Percentiles rank a stretch among this genome's conserved stretches.
Conservation (phyloP, 495 filamentous ascomycete species). For the Aspergillus olivimuriae region DNA sequence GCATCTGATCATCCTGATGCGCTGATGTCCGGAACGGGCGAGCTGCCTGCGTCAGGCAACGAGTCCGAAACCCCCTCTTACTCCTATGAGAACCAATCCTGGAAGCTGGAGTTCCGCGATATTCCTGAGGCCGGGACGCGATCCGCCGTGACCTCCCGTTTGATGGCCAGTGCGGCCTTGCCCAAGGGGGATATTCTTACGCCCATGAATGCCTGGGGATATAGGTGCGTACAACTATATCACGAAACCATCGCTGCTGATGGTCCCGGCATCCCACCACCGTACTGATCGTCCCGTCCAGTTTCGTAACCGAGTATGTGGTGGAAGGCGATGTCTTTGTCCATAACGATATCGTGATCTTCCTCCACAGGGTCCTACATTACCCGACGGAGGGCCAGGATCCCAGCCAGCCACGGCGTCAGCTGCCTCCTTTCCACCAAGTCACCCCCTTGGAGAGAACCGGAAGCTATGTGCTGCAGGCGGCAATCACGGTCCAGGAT, state of each 20-base stretch:
- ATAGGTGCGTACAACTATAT: conserved; percentile 45
- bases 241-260: no score
- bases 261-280: no score
- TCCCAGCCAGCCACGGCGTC: conserved; percentile 21
- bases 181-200: conserved; percentile 37
- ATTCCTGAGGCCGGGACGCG: conserved; percentile 45
- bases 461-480: conserved; percentile 46
- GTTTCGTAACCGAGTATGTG: conserved; percentile 43
- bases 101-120: conserved; percentile 48
- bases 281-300: conserved; percentile 17
- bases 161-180: conserved; percentile 39
- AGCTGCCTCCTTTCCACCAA: conserved; percentile 27
- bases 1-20: conserved; percentile 19
- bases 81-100: conserved; percentile 34
- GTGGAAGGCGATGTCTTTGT: conserved; percentile 45
- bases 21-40: conserved; percentile 24
- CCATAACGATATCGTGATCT: conserved; percentile 41
- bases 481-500: conserved; percentile 42
- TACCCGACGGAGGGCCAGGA: conserved; percentile 24
- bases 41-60: conserved; percentile 1
- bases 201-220: conserved; percentile 47
- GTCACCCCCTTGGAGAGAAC: conserved; percentile 39
- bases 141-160: conserved; percentile 41
- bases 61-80: conserved; percentile 18
- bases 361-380: conserved; percentile 42